These are phyloP conservation scores for Suillus lakei DNA, from an alignment of 768 basidiomycete genomes.

Conservation along the genomic window DNA sequence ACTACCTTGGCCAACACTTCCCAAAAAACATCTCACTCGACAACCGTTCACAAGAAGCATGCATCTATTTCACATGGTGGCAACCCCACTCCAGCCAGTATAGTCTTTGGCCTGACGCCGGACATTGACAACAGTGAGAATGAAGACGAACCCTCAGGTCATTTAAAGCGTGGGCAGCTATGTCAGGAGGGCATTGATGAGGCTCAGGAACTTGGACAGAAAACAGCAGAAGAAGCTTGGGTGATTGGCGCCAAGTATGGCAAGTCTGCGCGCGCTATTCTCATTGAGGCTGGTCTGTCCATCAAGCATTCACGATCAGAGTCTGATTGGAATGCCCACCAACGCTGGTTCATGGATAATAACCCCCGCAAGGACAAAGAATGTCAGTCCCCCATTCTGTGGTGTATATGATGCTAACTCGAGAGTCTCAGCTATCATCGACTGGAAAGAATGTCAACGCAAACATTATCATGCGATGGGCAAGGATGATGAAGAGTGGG, in stretches of 20 bases:
- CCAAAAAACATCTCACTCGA: background rate
- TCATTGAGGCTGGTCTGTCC: slow-evolving; percentile 2
- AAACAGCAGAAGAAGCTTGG: background rate
- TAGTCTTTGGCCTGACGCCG: background rate
- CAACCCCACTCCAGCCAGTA: background rate
- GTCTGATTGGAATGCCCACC: slow-evolving; percentile 1
- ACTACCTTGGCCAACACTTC: no score
- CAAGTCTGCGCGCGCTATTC: background rate
- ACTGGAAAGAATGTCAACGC: background rate
- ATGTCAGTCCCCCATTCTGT: background rate
- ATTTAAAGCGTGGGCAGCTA: background rate
- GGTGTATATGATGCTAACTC: background rate
- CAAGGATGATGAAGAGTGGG: background rate
- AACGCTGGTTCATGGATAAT: background rate
- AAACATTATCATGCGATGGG: background rate
- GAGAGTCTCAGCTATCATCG: background rate
- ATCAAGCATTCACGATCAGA: slow-evolving; percentile 1
- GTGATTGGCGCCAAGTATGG: background rate
- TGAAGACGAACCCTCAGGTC: background rate
- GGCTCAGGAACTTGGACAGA: background rate
- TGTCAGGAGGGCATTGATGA: background rate
- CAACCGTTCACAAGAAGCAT: background rate
- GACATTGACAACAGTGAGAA: background rate
- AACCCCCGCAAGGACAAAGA: background rate
- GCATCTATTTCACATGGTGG: background rate